phyloP scores from a whole-genome alignment of 139 green algal species.

The Mychonastes homosphaera region DNA sequence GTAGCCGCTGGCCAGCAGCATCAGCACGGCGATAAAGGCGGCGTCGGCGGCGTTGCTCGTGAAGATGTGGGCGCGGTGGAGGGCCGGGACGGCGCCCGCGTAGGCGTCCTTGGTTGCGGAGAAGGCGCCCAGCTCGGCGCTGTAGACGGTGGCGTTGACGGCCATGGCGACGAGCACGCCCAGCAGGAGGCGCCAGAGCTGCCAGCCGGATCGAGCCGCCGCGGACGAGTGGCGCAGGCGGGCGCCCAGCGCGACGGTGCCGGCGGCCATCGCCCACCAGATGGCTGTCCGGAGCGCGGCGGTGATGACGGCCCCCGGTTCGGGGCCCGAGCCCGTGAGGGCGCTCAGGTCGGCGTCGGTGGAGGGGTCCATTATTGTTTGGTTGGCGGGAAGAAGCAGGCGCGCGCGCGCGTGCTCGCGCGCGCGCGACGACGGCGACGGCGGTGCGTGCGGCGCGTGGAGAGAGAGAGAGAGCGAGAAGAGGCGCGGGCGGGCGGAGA shows the following conservation, averaged over 20 bases:
- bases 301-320: neutral
- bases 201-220: neutral
- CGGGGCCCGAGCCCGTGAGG: too few relatives aligned
- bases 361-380: too few relatives aligned
- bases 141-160: conserved; percentile 9
- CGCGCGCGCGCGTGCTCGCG: too few relatives aligned
- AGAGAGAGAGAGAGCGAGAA: too few relatives aligned
- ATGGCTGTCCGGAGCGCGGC: neutral
- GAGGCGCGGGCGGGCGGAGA: too few relatives aligned
- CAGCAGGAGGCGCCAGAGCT: conserved; percentile 6
- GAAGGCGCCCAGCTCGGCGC: conserved; percentile 1
- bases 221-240: neutral
- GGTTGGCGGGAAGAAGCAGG: too few relatives aligned
- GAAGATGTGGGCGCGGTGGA: conserved; percentile 14
- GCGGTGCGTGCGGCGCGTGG: too few relatives aligned
- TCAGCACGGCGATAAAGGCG: conserved; percentile 18
- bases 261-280: neutral
- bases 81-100: neutral
- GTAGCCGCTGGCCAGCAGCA: conserved; percentile 25
- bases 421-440: too few relatives aligned
- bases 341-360: too few relatives aligned
- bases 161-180: conserved; percentile 5
- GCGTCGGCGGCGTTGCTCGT: conserved; percentile 2
- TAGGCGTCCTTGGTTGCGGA: too few relatives aligned
- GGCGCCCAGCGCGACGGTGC: neutral